These are phyloP conservation scores for Colletotrichum sp. DNA, from an alignment of 2,329 filamentous ascomycete species.

Conservation along the genomic window DNA sequence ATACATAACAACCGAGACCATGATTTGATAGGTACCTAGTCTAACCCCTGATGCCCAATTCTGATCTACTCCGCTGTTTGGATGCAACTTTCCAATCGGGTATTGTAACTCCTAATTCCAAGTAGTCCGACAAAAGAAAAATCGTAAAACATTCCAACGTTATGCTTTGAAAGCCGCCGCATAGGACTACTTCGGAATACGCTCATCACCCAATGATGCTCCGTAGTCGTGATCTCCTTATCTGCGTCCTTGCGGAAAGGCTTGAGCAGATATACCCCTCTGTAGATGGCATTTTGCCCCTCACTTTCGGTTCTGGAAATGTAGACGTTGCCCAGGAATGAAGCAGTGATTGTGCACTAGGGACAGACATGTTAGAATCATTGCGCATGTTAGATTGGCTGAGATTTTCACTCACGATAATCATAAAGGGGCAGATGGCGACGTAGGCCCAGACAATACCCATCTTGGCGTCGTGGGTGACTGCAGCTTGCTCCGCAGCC, in stretches of 20 bases:
- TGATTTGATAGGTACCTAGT: background rate
- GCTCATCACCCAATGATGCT: background rate
- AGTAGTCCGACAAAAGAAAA: background rate
- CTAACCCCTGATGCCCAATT: background rate
- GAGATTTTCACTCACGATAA: constrained; percentile 31
- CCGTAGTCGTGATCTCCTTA: background rate
- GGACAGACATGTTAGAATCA: background rate
- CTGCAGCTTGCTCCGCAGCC: constrained; percentile 32
- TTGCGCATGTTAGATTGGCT: no score
- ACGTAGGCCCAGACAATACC: constrained; percentile 72
- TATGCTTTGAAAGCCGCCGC: background rate
- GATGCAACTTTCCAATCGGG: background rate
- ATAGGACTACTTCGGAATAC: background rate
- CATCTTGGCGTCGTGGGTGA: constrained; percentile 49
- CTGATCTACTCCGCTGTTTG: background rate
- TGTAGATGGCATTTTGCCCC: constrained; percentile 28
- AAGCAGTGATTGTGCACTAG: constrained; percentile 29
- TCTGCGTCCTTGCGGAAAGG: background rate
- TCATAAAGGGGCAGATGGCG: constrained; percentile 63
- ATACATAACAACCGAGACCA: background rate
- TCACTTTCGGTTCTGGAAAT: constrained; percentile 29
- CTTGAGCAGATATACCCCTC: constrained; percentile 32
- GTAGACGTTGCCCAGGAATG: constrained; percentile 36
- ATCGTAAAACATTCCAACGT: background rate
- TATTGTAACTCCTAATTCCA: background rate